Conservation (phyloP, 1,284 basidiomycete genomes). For the Irpex sp. region DNA sequence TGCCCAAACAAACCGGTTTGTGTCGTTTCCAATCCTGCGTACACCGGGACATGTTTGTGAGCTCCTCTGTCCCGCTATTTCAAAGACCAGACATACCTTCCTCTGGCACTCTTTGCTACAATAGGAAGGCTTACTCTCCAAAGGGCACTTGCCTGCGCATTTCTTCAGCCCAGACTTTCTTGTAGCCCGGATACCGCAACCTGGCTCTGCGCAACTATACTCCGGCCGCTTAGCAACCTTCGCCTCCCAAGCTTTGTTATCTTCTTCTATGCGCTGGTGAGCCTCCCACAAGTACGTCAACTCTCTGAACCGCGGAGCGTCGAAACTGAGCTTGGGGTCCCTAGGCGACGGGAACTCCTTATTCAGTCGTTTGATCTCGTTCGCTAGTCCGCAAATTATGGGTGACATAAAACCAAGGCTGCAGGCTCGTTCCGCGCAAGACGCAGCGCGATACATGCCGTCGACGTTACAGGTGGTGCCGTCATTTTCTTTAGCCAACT, state of each 20-base stretch:
- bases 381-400: not conserved
- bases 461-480: conserved; percentile 8
- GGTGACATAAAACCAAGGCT: conserved; percentile 5
- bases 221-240: not conserved
- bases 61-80: not conserved
- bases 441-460: conserved; percentile 4
- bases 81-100: conserved; percentile 4
- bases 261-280: conserved; percentile 7
- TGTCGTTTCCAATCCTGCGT: conserved; percentile 14
- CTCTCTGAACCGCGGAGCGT: not conserved
- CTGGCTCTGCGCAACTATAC: conserved; percentile 13
- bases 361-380: not conserved
- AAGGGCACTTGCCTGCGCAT: conserved; percentile 14
- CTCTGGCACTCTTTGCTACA: conserved; percentile 20
- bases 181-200: conserved; percentile 16
- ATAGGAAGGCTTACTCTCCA: conserved; percentile 14
- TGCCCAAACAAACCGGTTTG: conserved; percentile 8
- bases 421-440: not conserved
- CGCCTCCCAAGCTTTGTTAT: conserved; percentile 2
- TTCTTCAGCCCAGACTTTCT: conserved; percentile 12
- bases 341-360: not conserved
- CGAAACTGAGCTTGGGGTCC: not conserved
- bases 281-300: conserved; percentile 14
- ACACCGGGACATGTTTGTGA: not conserved
- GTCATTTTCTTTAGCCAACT: not conserved